Evolutionary conservation across 495 filamentous ascomycete genomes (phyloP), one percentile per base, ranked within the genome.

Genomic region (Extremus antarcticus): DNA sequence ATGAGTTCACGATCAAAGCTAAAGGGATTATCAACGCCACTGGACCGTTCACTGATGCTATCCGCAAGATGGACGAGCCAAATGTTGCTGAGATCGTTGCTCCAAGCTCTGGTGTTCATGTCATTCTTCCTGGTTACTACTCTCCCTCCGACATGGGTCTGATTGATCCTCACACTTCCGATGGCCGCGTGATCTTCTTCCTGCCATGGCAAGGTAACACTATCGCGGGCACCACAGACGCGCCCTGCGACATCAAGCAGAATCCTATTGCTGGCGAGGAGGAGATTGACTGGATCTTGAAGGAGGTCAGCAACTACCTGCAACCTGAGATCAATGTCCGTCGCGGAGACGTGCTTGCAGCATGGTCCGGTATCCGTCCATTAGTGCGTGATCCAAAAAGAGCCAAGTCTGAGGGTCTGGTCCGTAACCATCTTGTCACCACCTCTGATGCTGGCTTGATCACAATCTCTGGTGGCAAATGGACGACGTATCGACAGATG

Each of bases 401-500:
- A 40, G 85, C 85, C 67, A 94, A 91, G 68, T 95, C 92, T 4
- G 84, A 96, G 68, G 90, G 91, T 2, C 82, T 98, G 25, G 92
- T 98, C 24, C 89, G 92, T 50, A 97, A 92, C 70, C 92, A 98
- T 66, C 77, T 98, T 52, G 82, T 98, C 64, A 85, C 91, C 56
- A 78, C 91, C 23, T 95, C 91, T 11, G 68, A 77, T 1, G 90
- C 87, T 9, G 92, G 92, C 2, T 81, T 98, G 25, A 68, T 98
- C 49, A 98, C 92, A 41, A 90, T 88, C 67, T 88, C 91, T n/a
- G 92, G 92, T 57, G 92, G 92, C 20, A 97, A 97, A 72, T 98
- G 92, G 92, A 98, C 92, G 2, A 98, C 92, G 3, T 98, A 98
- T 71, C 85, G 92, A 29, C 90, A 98, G 66, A 98, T 98, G 92